These are phyloP conservation scores for Litsea cubeba DNA, from an alignment of 164 flowering plant genomes.

Conservation along the genomic window DNA sequence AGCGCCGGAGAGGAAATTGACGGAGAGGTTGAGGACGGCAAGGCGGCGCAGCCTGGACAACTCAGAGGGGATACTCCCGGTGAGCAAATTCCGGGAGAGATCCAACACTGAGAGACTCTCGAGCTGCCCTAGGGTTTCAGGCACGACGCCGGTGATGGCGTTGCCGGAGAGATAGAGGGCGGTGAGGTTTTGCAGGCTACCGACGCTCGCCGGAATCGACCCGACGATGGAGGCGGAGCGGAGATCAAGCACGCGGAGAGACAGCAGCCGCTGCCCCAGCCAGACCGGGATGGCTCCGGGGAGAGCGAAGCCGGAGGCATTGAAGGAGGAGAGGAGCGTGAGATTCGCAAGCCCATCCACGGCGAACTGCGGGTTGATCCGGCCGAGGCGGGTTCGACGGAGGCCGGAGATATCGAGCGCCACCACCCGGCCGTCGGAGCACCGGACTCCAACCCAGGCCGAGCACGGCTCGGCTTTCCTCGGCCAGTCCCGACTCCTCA, in stretches of 20 bases:
- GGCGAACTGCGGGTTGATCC: slow-evolving; percentile 40
- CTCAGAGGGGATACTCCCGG: slow-evolving; percentile 33
- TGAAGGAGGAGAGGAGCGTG: slow-evolving; percentile 43
- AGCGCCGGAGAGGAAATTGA: slow-evolving; percentile 42
- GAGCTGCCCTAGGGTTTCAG: slow-evolving; percentile 24
- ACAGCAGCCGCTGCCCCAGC: slow-evolving; percentile 41
- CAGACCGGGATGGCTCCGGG: slow-evolving; percentile 70
- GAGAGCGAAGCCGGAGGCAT: slow-evolving; percentile 58
- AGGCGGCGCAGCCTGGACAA: slow-evolving; percentile 25
- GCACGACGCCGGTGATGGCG: slow-evolving; percentile 37
- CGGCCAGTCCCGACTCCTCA: slow-evolving; percentile 85
- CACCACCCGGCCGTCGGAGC: slow-evolving; percentile 46
- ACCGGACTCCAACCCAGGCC: slow-evolving; percentile 55
- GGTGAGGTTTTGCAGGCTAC: slow-evolving; percentile 32
- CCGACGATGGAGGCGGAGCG: slow-evolving; percentile 47
- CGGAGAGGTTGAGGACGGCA: slow-evolving; percentile 32
- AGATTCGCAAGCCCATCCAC: slow-evolving; percentile 59
- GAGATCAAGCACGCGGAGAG: slow-evolving; percentile 68
- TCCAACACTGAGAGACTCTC: slow-evolving; percentile 25
- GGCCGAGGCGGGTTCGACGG: slow-evolving; percentile 45
- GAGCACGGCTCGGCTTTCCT: slow-evolving; percentile 56
- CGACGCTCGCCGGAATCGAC: slow-evolving; percentile 45
- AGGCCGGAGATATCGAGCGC: slow-evolving; percentile 54
- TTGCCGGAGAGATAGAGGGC: slow-evolving; percentile 44
- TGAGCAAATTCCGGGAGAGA: slow-evolving; percentile 34